Base-by-base conservation (phyloP, 2,329 filamentous ascomycete species). In the Xylaria sp. region DNA sequence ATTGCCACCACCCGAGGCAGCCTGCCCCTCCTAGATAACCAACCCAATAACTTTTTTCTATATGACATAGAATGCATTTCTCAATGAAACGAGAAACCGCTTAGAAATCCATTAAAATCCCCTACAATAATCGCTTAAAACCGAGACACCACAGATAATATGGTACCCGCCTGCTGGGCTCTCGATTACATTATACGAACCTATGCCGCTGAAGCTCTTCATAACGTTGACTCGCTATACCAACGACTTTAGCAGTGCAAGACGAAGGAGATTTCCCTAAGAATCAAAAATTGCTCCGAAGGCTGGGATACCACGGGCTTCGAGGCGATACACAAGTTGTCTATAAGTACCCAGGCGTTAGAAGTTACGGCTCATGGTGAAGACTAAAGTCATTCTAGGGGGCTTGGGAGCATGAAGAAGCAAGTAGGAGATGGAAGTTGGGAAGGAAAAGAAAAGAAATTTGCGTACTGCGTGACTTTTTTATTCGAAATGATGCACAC, bases 401-500 rank as follows among this genome's bases (percentile, higher is more conserved):
- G 42, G 15, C 13, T 20, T 13, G n/a, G 38, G 38, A 9, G 9
- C 23, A 46, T 46, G 20, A 40, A 28, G 23, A 11, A 31, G 54
- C 15, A 42, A 20, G 20, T 28, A 10, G 31, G 6, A 33, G 7
- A 10, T 10, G 11, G 5, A 6, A 46, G 9, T 2, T 46, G 28
- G n/a, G n/a, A 17, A n/a, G n/a, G 23, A 40, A 17, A 17, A 23
- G 23, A n/a, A 20, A n/a, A 48, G 31, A 38, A 11, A 26, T 3
- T 42, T 6, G 38, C 62, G 54, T 65, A 65, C 63, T 85, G 85
- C 20, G 91, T 93, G 40, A 93, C 85, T 65, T 80, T 85, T 66
- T 89, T 87, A 77, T 93, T 94, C 64, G 89, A 89, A 74, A 94
- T 90, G 68, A 93, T 86, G 75, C 93, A 89, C 44, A 93, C 90